These are phyloP conservation scores for Penicillium sp. DNA, from an alignment of 2,329 filamentous ascomycete species.

Conservation along the genomic window DNA sequence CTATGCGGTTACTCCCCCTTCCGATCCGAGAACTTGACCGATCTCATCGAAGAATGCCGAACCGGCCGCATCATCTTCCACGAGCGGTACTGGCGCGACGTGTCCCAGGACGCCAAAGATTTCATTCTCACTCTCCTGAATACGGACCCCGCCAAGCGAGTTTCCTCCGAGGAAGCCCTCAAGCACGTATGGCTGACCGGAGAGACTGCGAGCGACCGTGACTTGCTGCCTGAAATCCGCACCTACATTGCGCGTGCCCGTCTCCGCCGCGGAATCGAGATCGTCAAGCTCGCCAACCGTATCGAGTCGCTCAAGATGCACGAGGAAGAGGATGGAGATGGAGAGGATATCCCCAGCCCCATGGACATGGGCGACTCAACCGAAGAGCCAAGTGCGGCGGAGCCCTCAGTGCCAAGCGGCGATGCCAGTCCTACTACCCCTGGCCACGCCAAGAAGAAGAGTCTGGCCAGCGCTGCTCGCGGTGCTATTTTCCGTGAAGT, in stretches of 20 bases:
- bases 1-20: conserved; percentile 98
- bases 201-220: conserved; percentile 88
- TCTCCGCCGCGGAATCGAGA: conserved; percentile 88
- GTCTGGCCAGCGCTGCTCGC: conserved; percentile 59
- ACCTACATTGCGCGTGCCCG: conserved; percentile 89
- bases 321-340: conserved; percentile 80
- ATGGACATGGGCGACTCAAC: conserved; percentile 58
- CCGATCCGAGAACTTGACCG: conserved; percentile 86
- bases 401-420: conserved; percentile 18
- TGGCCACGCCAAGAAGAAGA: conserved; percentile 46
- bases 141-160: conserved; percentile 71
- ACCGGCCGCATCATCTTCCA: conserved; percentile 86
- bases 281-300: conserved; percentile 92
- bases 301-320: conserved; percentile 93
- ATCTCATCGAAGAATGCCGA: conserved; percentile 92
- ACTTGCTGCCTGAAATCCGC: conserved; percentile 95
- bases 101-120: conserved; percentile 90
- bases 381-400: conserved; percentile 34
- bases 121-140: conserved; percentile 84
- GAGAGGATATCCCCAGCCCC: conserved; percentile 63
- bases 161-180: conserved; percentile 76
- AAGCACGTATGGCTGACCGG: conserved; percentile 86
- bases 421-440: conserved; percentile 19
- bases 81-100: conserved; percentile 97
- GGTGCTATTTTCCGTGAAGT: conserved; percentile 88